These are phyloP conservation scores for Solanum ossicruentum DNA, from an alignment of 257 asterid species.

Conservation along the genomic window DNA sequence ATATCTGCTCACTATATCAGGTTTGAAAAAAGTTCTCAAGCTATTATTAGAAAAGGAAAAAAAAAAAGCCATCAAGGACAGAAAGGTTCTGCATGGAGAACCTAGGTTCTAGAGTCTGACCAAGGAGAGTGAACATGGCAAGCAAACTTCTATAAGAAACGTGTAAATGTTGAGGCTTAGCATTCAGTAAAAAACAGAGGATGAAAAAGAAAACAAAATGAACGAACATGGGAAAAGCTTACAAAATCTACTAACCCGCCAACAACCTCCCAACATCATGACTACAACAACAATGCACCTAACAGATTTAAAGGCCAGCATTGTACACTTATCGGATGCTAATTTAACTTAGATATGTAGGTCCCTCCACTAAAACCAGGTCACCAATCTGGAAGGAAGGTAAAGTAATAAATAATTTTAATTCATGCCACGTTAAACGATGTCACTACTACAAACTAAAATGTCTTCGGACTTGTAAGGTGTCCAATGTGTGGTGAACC, in stretches of 20 bases:
- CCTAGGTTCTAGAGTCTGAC: neutral
- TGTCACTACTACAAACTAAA: neutral
- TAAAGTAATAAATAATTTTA: neutral
- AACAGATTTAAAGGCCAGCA: neutral
- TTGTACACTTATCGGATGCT: neutral
- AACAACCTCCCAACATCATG: neutral
- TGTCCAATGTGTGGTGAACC: neutral
- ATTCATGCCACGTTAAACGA: neutral
- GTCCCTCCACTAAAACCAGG: neutral
- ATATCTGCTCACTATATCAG: too few species aligned
- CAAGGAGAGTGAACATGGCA: neutral
- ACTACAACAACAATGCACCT: neutral
- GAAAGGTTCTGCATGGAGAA: neutral
- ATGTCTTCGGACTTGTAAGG: neutral
- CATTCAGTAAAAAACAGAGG: neutral
- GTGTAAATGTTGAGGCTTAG: neutral
- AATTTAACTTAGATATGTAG: neutral
- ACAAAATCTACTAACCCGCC: neutral
- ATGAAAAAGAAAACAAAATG: neutral
- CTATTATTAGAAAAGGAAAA: too few species aligned
- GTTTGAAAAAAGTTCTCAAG: too few species aligned
- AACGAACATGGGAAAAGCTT: neutral
- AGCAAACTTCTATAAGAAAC: neutral
- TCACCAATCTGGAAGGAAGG: neutral
- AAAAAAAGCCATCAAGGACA: neutral